phyloP scores from a whole-genome alignment of 768 basidiomycete species.

The Kwoniella dendrophila region DNA sequence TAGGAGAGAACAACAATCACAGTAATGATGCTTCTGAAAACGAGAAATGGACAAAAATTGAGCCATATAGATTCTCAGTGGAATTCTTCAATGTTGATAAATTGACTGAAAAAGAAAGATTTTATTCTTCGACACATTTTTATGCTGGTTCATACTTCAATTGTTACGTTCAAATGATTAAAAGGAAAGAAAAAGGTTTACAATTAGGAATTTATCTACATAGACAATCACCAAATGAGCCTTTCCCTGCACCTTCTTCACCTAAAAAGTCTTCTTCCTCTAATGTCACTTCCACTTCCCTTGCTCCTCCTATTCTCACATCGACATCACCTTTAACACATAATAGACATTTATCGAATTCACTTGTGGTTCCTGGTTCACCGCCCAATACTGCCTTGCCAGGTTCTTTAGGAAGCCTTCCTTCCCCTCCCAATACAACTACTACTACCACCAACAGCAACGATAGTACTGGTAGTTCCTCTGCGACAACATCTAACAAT shows the following conservation, averaged over 20 bases:
- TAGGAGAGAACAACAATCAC: too few species aligned
- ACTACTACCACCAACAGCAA: not conserved
- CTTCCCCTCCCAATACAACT: not conserved
- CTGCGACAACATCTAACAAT: not conserved
- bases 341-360: constrained; percentile 14
- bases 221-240: constrained; percentile 70
- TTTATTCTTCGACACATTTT: constrained; percentile 84
- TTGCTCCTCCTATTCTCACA: not conserved
- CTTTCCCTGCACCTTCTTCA: constrained; percentile 71
- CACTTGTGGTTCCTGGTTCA: constrained; percentile 7
- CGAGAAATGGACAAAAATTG: constrained; percentile 51
- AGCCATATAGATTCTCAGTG: constrained; percentile 70
- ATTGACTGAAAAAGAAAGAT: constrained; percentile 78
- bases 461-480: not conserved
- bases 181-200: constrained; percentile 66
- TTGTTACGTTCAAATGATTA: constrained; percentile 77
- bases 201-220: constrained; percentile 90
- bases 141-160: constrained; percentile 80
- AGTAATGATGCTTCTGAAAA: too few species aligned
- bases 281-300: not conserved
- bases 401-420: not conserved
- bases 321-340: not conserved
- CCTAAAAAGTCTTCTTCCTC: constrained; percentile 50
- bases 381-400: not conserved
- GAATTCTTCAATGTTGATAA: constrained; percentile 86